Evolutionary conservation across 2,329 filamentous ascomycete genomes (phyloP).

Genomic region (Mollisia scopiformis): DNA sequence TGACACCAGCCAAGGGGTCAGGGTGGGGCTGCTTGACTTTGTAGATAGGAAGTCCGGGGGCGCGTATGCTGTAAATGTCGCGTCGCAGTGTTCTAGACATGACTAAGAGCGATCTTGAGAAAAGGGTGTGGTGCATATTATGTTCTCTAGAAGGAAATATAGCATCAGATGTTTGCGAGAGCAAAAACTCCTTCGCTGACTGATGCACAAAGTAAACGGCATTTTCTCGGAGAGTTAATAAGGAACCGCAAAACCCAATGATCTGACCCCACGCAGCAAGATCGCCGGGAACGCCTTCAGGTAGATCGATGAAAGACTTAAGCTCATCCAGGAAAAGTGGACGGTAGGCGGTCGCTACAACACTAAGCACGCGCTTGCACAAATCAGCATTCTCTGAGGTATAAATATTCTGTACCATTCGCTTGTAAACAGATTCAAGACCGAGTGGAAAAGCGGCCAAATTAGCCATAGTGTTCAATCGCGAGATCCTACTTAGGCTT

Average conservation of each 20-base stretch:
- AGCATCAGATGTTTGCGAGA: constrained; percentile 6
- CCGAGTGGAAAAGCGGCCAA: constrained; percentile 29
- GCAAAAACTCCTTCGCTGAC: constrained; percentile 38
- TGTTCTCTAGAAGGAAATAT: constrained; percentile 36
- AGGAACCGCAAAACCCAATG: constrained; percentile 38
- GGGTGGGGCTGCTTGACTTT: constrained; percentile 26
- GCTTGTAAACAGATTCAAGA: constrained; percentile 31
- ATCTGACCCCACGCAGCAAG: constrained; percentile 40
- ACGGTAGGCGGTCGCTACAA: constrained; percentile 21
- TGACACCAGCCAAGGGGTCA: constrained; percentile 32
- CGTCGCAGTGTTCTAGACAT: constrained; percentile 36
- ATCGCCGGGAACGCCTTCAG: constrained; percentile 12
- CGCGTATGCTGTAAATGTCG: constrained; percentile 40
- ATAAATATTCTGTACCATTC: constrained; percentile 34
- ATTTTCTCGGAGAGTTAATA: constrained; percentile 31
- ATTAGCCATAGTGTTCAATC: constrained; percentile 14
- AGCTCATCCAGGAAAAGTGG: constrained; percentile 29
- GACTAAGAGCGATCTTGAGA: constrained; percentile 38
- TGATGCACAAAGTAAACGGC: constrained; percentile 37
- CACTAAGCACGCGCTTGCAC: constrained; percentile 27
- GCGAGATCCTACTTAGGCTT: constrained; percentile 21
- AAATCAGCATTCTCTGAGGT: constrained; percentile 11
- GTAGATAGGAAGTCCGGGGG: constrained; percentile 29
- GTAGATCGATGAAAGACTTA: constrained; percentile 17
- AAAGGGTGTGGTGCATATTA: constrained; percentile 37